Conservation (phyloP, 768 basidiomycete genomes). For the Lactarius hatsudake region DNA sequence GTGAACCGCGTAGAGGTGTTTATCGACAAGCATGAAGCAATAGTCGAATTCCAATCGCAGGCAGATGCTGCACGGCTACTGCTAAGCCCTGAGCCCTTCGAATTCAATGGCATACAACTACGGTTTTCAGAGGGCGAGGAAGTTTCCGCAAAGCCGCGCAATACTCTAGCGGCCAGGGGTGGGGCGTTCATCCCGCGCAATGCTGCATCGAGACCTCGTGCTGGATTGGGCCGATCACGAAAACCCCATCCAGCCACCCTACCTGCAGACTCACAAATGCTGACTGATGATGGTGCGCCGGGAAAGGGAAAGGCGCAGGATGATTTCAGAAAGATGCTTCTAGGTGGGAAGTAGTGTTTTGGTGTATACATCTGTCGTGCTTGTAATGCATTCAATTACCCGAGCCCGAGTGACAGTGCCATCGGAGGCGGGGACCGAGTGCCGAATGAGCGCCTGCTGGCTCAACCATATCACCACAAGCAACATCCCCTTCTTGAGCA, state of each 20-base stretch:
- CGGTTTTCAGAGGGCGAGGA: conserved; percentile 54
- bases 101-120: conserved; percentile 62
- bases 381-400: neutral
- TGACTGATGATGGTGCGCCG: conserved; percentile 22
- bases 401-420: neutral
- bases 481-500: neutral
- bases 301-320: conserved; percentile 62
- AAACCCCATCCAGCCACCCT: conserved; percentile 32
- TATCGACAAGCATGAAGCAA: conserved; percentile 53
- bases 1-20: conserved; percentile 79
- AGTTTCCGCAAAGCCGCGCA: conserved; percentile 34
- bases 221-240: conserved; percentile 64
- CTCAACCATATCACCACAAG: neutral
- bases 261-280: conserved; percentile 24
- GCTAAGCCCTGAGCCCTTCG: conserved; percentile 65
- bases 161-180: conserved; percentile 39
- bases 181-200: conserved; percentile 67
- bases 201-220: conserved; percentile 63
- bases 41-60: conserved; percentile 61
- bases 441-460: neutral
- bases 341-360: conserved; percentile 31
- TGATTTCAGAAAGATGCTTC: conserved; percentile 82
- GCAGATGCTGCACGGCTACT: conserved; percentile 82
- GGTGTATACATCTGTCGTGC: neutral
- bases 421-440: neutral